Conservation (phyloP, 495 filamentous ascomycete genomes). For the Cryomyces minteri region DNA sequence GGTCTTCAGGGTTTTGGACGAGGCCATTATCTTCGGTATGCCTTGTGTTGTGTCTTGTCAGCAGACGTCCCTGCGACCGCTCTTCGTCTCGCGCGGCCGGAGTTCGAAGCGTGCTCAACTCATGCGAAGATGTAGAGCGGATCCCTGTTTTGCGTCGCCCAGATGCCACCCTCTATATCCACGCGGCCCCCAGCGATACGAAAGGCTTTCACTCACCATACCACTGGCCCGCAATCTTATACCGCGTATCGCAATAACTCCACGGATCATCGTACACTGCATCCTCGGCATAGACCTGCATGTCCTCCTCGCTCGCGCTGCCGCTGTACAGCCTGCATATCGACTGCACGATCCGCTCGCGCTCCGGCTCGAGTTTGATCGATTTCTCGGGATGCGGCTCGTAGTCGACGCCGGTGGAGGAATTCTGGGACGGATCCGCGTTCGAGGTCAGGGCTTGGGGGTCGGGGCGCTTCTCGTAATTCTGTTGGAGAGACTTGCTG, state of each 20-base stretch:
- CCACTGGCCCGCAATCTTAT: conserved; percentile 32
- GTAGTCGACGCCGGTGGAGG: conserved; percentile 24
- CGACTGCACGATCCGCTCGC: conserved; percentile 20
- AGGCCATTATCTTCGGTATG: conserved; percentile 25
- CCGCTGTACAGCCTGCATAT: conserved; percentile 28
- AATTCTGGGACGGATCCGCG: conserved; percentile 14
- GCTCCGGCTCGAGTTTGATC: conserved; percentile 14
- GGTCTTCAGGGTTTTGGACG: conserved; percentile 21
- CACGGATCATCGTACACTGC: conserved; percentile 31
- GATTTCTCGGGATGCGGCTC: conserved; percentile 24
- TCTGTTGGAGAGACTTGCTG: conserved; percentile 6
- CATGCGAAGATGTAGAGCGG: not conserved
- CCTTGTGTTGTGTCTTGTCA: not conserved
- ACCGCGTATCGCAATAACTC: conserved; percentile 30
- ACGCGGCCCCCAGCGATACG: no score
- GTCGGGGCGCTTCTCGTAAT: conserved; percentile 17
- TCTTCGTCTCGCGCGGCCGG: no score
- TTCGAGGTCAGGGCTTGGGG: conserved; percentile 17
- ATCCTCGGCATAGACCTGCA: conserved; percentile 27
- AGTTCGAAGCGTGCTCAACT: no score
- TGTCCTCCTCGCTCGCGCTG: conserved; percentile 28
- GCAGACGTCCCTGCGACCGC: not conserved
- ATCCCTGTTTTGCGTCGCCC: not conserved
- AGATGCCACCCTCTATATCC: no score
- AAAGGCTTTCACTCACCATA: conserved; percentile 16